These are phyloP conservation scores for Venturia aucupariae DNA, from an alignment of 2,329 filamentous ascomycete species.

Conservation along the genomic window DNA sequence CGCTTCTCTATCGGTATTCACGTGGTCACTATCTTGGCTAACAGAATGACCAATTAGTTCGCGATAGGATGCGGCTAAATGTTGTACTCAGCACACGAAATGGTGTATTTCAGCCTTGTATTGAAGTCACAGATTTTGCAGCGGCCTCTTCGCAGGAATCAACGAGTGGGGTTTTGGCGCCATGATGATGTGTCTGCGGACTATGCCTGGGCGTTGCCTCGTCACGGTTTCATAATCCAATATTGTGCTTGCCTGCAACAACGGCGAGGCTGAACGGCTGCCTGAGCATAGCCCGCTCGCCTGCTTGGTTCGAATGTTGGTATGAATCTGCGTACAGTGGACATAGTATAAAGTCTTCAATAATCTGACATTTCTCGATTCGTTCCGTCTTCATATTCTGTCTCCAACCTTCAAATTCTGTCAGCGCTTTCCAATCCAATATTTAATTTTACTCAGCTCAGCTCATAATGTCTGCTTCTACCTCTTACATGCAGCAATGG, in stretches of 20 bases:
- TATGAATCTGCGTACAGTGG: too few species aligned
- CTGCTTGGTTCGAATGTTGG: not conserved
- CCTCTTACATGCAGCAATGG: not conserved
- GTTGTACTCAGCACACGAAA: not conserved
- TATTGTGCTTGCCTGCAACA: not conserved
- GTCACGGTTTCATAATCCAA: not conserved
- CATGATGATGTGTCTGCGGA: not conserved
- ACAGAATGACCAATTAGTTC: not conserved
- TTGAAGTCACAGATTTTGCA: not conserved
- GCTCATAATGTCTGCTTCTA: not conserved
- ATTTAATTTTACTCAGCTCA: not conserved
- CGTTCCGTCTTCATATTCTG: too few species aligned
- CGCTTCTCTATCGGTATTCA: not conserved
- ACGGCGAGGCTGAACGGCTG: not conserved
- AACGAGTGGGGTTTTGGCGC: not conserved
- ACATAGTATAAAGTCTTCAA: too few species aligned
- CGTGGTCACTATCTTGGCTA: not conserved
- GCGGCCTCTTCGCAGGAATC: not conserved
- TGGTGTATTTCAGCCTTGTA: not conserved
- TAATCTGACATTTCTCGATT: too few species aligned
- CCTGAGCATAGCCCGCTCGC: not conserved
- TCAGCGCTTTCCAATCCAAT: too few species aligned
- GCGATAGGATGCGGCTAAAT: not conserved
- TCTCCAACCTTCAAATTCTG: too few species aligned
- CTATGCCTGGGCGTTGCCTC: not conserved